These are phyloP conservation scores for Chalaropsis thielavioides DNA, from an alignment of 2,329 filamentous ascomycete genomes.

Conservation along the genomic window DNA sequence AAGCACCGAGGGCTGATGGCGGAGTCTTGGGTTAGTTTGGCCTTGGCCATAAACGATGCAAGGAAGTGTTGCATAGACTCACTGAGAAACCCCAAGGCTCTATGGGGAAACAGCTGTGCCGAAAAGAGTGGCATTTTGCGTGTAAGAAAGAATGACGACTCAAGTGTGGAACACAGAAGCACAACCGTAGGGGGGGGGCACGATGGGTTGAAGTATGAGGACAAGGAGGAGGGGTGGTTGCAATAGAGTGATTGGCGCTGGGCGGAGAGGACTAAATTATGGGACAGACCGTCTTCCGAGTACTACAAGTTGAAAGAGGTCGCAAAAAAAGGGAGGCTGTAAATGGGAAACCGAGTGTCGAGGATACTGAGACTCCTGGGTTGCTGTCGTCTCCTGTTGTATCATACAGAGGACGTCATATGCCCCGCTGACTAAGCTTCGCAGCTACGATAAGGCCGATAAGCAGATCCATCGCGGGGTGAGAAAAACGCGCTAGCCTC, in stretches of 20 bases:
- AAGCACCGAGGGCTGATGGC: conserved; percentile 64
- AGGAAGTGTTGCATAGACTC: conserved; percentile 5
- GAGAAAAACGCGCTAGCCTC: not conserved
- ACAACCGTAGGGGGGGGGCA: not conserved
- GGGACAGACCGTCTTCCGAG: too few species aligned
- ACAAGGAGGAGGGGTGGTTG: too few species aligned
- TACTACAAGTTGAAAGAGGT: too few species aligned
- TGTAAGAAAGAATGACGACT: not conserved
- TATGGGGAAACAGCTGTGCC: conserved; percentile 51
- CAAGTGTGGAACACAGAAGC: not conserved
- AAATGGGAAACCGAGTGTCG: too few species aligned
- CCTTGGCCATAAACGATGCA: not conserved
- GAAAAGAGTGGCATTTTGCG: conserved; percentile 35
- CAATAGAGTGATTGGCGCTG: too few species aligned
- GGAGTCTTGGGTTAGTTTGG: not conserved
- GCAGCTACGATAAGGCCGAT: conserved; percentile 4
- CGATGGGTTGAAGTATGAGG: not conserved
- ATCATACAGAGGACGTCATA: conserved; percentile 14
- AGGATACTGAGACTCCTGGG: not conserved
- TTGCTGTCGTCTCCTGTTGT: not conserved
- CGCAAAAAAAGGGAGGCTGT: too few species aligned
- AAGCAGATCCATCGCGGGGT: conserved; percentile 6
- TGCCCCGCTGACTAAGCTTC: conserved; percentile 13
- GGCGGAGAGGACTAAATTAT: too few species aligned
- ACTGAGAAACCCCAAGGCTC: conserved; percentile 49